Conservation (phyloP, 2,329 filamentous ascomycete genomes). For the Aureobasidium subglaciale region DNA sequence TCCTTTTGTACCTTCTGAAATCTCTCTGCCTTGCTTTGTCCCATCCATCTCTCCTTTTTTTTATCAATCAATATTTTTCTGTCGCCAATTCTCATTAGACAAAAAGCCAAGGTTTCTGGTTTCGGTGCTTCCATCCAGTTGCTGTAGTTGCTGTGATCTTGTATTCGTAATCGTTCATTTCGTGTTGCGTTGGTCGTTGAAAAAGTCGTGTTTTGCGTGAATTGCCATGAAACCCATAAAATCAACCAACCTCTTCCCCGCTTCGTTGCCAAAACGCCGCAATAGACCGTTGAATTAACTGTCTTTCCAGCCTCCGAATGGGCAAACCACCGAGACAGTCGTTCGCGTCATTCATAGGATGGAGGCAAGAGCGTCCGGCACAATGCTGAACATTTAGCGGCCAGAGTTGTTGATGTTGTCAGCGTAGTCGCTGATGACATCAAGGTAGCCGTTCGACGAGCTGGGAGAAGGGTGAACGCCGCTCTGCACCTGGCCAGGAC, state of each 20-base stretch:
- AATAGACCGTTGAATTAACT: background rate
- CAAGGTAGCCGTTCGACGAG: background rate
- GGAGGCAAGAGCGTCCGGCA: no score
- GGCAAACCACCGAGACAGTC: no score
- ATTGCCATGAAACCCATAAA: background rate
- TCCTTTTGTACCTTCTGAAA: background rate
- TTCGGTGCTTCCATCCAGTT: no score
- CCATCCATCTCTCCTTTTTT: background rate
- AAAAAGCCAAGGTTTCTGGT: background rate
- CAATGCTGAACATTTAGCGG: background rate
- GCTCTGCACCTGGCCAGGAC: no score
- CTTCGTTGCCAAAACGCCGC: background rate
- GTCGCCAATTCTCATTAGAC: background rate
- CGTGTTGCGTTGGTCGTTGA: background rate
- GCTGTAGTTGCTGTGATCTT: background rate
- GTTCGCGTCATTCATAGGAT: no score
- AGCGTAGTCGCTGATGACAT: background rate
- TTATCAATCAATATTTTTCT: background rate
- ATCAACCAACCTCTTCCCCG: slow-evolving; percentile 4
- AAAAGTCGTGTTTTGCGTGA: background rate
- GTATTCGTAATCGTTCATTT: background rate
- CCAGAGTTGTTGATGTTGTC: background rate
- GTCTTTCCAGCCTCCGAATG: background rate
- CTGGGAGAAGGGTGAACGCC: background rate
- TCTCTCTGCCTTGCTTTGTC: background rate